A percentile compares a stretch with the other conserved stretches of the same genome.
phyloP scores from a whole-genome alignment of 768 basidiomycete species.

The Mycena rebaudengoi region DNA sequence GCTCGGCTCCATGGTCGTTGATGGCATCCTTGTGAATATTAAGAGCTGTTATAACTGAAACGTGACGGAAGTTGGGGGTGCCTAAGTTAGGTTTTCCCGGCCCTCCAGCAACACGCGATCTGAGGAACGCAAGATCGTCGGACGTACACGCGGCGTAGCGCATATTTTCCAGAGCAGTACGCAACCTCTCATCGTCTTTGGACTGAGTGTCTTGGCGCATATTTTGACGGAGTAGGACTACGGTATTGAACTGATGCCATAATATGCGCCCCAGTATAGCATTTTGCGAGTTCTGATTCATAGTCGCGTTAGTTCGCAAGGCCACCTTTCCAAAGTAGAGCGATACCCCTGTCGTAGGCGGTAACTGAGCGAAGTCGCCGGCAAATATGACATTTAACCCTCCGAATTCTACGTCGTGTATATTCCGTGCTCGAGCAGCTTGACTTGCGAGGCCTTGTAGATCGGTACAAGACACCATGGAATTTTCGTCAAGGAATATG shows the following conservation, averaged over 20 bases:
- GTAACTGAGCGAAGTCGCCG: slow-evolving; percentile 53
- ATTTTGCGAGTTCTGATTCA: slow-evolving; percentile 37
- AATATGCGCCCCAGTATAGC: slow-evolving; percentile 26
- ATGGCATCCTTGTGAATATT: slow-evolving; percentile 42
- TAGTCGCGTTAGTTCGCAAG: not conserved
- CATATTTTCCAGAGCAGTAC: too few relatives aligned
- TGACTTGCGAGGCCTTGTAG: slow-evolving; percentile 36
- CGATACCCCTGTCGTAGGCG: slow-evolving; percentile 29
- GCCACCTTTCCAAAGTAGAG: slow-evolving; percentile 15
- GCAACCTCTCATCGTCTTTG: slow-evolving; percentile 35
- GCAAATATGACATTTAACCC: slow-evolving; percentile 49
- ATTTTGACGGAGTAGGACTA: slow-evolving; percentile 44
- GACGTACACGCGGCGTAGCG: slow-evolving; percentile 43
- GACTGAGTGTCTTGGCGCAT: slow-evolving; percentile 40
- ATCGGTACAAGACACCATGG: slow-evolving; percentile 46
- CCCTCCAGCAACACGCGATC: slow-evolving; percentile 24
- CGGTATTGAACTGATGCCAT: slow-evolving; percentile 43
- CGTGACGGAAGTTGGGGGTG: slow-evolving; percentile 33
- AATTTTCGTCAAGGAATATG: slow-evolving; percentile 52
- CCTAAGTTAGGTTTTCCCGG: slow-evolving; percentile 14
- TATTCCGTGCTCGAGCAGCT: slow-evolving; percentile 30
- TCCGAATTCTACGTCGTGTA: slow-evolving; percentile 38
- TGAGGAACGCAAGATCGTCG: slow-evolving; percentile 41
- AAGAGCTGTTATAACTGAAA: slow-evolving; percentile 42
- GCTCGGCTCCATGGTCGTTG: slow-evolving; percentile 34